Percentiles rank a stretch among this genome's conserved stretches.
Conservation (phyloP, 371 early-diverging fungal species). For the Zancudomyces culisetae region DNA sequence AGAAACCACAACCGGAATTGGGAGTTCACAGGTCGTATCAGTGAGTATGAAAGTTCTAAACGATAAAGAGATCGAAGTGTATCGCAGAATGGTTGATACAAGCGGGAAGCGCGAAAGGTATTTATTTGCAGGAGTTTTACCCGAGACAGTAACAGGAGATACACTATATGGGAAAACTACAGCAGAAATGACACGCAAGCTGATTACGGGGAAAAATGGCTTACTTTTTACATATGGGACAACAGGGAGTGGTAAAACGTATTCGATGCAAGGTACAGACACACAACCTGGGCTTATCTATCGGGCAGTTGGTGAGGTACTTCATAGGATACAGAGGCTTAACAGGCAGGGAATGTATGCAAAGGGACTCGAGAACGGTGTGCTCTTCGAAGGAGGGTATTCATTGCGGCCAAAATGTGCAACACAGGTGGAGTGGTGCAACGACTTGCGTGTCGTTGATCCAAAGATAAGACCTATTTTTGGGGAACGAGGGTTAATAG, state of each 20-base stretch:
- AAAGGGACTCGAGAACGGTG: not conserved
- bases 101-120: constrained; percentile 32
- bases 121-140: constrained; percentile 42
- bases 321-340: constrained; percentile 15
- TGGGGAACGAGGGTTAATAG: not conserved
- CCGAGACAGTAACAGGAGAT: constrained; percentile 25
- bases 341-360: constrained; percentile 10
- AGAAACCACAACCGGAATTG: constrained; percentile 17
- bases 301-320: constrained; percentile 34
- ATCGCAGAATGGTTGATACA: constrained; percentile 20
- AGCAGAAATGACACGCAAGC: constrained; percentile 28
- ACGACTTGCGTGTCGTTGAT: constrained; percentile 15
- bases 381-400: not conserved
- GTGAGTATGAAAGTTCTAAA: constrained; percentile 25
- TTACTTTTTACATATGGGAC: constrained; percentile 54
- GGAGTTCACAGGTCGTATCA: constrained; percentile 16
- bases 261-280: constrained; percentile 37
- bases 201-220: constrained; percentile 34
- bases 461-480: constrained; percentile 12
- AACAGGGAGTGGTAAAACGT: constrained; percentile 71
- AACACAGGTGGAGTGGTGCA: constrained; percentile 20
- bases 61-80: constrained; percentile 27
- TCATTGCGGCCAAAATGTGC: constrained; percentile 13
- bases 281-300: constrained; percentile 37
- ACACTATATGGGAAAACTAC: constrained; percentile 38